Evolutionary conservation across 768 basidiomycete genomes (phyloP), one percentile per base, ranked within the genome.

Genomic region (Podaxis sp.): DNA sequence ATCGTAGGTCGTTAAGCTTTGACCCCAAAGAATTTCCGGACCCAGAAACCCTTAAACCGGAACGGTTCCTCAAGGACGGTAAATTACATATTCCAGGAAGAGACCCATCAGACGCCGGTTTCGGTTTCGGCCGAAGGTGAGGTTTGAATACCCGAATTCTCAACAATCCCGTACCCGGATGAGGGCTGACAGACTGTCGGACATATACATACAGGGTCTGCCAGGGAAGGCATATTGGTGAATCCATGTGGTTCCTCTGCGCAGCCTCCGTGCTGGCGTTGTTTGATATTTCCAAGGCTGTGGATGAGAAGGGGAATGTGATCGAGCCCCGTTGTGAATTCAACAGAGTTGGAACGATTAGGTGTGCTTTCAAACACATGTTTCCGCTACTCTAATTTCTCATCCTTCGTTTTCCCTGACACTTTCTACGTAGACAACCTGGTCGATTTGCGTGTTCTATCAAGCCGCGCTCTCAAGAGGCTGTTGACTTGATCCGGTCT

Each of bases 101-200:
- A 19, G 80, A 85, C 69, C 83, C 84, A 38, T 72, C 77, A 40
- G 78, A 79, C 42, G 68, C 82, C 39, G 75, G 82, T 15, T 87
- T 86, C 66, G 85, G 85, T 5, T 87, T 87, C 71, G 85, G 85
- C 38, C 75, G 85, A 57, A 74, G 83, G 82, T 82, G 59, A 73
- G 73, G 2, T 30, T 33, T 59, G 39, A 55, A 44, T 12, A 9
- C 46, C 24, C 38, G 33, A 7, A 13, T 6, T 19, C 63, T n/a
- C 33, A 2, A 33, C 33, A 9, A 33, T 6, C 33, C 33, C 33
- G 33, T 2, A 9, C 30, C 33, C 8, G 26, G 17, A 24, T 52
- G 19, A 7, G 13, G 33, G 17, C 44, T 61, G 42, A 40, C 33
- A 9, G 33, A 9, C 33, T 9, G 30, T 53, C 46, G 38, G 56